Evolutionary conservation across 495 filamentous ascomycete genomes (phyloP).

Genomic region (Wilcoxina mikolae): DNA sequence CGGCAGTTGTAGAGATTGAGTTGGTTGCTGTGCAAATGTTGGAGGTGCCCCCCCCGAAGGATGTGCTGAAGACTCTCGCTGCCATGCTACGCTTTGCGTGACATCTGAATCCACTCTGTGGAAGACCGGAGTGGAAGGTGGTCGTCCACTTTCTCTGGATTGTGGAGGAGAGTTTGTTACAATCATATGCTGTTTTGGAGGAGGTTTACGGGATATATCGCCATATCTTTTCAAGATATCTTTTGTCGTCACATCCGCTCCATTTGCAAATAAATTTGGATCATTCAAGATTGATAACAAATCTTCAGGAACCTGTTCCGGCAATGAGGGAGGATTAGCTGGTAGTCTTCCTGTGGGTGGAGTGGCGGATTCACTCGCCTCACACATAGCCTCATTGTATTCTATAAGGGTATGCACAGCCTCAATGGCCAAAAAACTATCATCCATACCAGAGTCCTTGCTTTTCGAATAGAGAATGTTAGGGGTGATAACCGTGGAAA

Average conservation of each 20-base stretch:
- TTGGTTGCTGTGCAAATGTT: neutral
- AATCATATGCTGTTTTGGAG: slow-evolving; percentile 40
- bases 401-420: slow-evolving; percentile 78
- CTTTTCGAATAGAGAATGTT: slow-evolving; percentile 76
- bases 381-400: slow-evolving; percentile 89
- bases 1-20: neutral
- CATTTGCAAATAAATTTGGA: slow-evolving; percentile 60
- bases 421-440: slow-evolving; percentile 82
- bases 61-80: slow-evolving; percentile 65
- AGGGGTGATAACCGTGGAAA: slow-evolving; percentile 94
- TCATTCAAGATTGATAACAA: slow-evolving; percentile 73
- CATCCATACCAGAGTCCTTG: slow-evolving; percentile 52
- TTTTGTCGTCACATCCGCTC: slow-evolving; percentile 85
- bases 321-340: neutral
- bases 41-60: slow-evolving; percentile 41
- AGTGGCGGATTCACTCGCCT: slow-evolving; percentile 59
- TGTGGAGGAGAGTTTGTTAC: slow-evolving; percentile 36
- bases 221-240: slow-evolving; percentile 86
- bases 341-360: neutral
- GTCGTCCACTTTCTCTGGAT: slow-evolving; percentile 36
- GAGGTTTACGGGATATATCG: slow-evolving; percentile 51
- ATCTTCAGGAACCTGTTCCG: slow-evolving; percentile 76
- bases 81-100: slow-evolving; percentile 52
- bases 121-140: slow-evolving; percentile 33
- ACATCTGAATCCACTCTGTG: slow-evolving; percentile 68